These are phyloP conservation scores for Backusella circina DNA, from an alignment of 192 early-diverging fungal species.

Conservation along the genomic window DNA sequence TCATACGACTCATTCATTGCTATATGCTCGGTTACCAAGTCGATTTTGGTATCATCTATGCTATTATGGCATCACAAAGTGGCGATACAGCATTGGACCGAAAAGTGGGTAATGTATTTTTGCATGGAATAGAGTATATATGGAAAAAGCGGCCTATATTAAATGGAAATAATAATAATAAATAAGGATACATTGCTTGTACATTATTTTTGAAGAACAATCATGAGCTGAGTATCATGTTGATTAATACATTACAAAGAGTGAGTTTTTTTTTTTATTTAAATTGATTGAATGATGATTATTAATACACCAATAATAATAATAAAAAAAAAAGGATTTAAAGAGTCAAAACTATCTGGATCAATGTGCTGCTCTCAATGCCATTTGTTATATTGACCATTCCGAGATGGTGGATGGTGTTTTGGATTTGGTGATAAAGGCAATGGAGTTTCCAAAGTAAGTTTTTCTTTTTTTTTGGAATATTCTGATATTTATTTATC, in stretches of 20 bases:
- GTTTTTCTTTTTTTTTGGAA: neutral
- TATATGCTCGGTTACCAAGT: slow-evolving; percentile 54
- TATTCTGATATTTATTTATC: neutral
- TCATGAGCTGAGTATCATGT: slow-evolving; percentile 50
- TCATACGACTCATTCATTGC: slow-evolving; percentile 47
- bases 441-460: slow-evolving; percentile 44
- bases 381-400: slow-evolving; percentile 44
- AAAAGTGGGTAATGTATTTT: slow-evolving; percentile 33
- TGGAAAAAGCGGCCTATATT: no score
- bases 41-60: slow-evolving; percentile 53
- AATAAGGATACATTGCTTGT: slow-evolving; percentile 47
- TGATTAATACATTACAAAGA: slow-evolving; percentile 53
- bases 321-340: slow-evolving; percentile 42
- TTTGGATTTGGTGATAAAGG: slow-evolving; percentile 35
- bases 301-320: no score
- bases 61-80: slow-evolving; percentile 51
- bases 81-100: slow-evolving; percentile 44
- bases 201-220: slow-evolving; percentile 44
- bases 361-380: slow-evolving; percentile 44
- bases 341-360: slow-evolving; percentile 50
- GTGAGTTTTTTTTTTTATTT: slow-evolving; percentile 9
- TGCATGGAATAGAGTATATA: no score
- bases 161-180: no score
- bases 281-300: neutral
- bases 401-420: slow-evolving; percentile 39